Evolutionary conservation across 805 yeast species (phyloP).

Genomic region (Diddensiella caesifluorescens): DNA sequence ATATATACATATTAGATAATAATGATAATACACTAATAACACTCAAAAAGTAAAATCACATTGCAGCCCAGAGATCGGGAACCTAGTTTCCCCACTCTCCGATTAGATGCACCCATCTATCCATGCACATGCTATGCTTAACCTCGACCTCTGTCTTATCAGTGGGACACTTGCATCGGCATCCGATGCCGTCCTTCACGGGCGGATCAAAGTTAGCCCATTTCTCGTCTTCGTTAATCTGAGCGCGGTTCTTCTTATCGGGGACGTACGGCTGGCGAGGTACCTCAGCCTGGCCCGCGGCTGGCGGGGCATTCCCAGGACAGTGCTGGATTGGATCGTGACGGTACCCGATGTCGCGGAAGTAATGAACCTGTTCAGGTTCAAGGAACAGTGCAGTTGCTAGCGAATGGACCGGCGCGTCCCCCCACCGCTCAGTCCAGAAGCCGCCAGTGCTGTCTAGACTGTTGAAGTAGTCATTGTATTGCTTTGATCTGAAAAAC

Average conservation of each 20-base stretch:
- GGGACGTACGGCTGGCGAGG: constrained; percentile 32
- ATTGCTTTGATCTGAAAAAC: constrained; percentile 59
- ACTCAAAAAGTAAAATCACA: not conserved
- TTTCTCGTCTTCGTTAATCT: constrained; percentile 34
- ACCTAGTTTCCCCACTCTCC: constrained; percentile 29
- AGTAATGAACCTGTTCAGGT: constrained; percentile 73
- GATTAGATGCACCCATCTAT: constrained; percentile 30
- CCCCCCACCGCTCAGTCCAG: constrained; percentile 94
- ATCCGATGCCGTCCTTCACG: constrained; percentile 58
- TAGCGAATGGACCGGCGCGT: constrained; percentile 88
- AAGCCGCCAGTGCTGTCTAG: constrained; percentile 77
- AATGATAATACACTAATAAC: not conserved
- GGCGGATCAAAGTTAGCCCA: constrained; percentile 38
- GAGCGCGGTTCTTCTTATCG: constrained; percentile 33
- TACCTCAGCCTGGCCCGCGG: constrained; percentile 44
- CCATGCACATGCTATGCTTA: constrained; percentile 31
- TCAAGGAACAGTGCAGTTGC: constrained; percentile 75
- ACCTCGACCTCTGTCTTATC: constrained; percentile 32
- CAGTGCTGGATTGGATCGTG: constrained; percentile 82
- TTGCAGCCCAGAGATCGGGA: no score
- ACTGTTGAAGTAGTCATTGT: constrained; percentile 60
- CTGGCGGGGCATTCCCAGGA: constrained; percentile 47
- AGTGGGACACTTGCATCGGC: constrained; percentile 77
- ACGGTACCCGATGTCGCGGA: constrained; percentile 85
- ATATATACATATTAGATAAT: not conserved